Evolutionary conservation across 2,329 filamentous ascomycete species (phyloP), one percentile per base, ranked within the genome.

Genomic region (Fusarium chlamydosporum): DNA sequence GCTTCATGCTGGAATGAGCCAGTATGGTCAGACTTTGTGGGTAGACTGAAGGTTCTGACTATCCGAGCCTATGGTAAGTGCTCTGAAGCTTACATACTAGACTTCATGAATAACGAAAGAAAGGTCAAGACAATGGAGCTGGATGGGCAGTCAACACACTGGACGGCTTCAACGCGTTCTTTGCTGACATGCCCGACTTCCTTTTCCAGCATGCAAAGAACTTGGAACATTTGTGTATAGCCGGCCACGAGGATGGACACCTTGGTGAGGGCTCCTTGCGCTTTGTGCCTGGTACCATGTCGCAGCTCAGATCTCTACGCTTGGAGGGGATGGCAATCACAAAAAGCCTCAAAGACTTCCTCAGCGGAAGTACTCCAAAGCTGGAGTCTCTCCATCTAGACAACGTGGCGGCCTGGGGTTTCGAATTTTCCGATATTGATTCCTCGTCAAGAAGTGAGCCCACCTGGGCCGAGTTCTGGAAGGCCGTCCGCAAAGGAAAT

Each of bases 381-480:
- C 46, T 58, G 9, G 46, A 62, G 20, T 45, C 23, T 12, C 20
- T 65, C 1, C 13, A 37, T n/a, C 13, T 65, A 4, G n/a, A 29
- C 1, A n/a, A 53, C 4, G 61, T 55, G 13, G 16, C 23, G 3
- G 46, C 46, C 3, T n/a, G 20, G 27, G 46, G 33, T 9, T 31
- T 23, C 9, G 20, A 27, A 1, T 9, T 34, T 15, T 18, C 15
- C 13, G n/a, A 8, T 9, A 23, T 10, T 37, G 29, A 5, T n/a
- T n/a, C 8, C 4, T n/a, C 11, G 3, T 3, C 2, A 3, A n/a
- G 18, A 5, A 7, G 10, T 1, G 15, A 27, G 8, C 46, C 46
- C 6, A 47, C 41, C 8, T 58, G 61, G 61, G 59, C 46, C 33
- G 35, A 26, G 0, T 50, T 65, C 2, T 65, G 59, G 61, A 40